Base-by-base conservation (phyloP, 495 filamentous ascomycete species). In the Talaromyces proteolyticus region DNA sequence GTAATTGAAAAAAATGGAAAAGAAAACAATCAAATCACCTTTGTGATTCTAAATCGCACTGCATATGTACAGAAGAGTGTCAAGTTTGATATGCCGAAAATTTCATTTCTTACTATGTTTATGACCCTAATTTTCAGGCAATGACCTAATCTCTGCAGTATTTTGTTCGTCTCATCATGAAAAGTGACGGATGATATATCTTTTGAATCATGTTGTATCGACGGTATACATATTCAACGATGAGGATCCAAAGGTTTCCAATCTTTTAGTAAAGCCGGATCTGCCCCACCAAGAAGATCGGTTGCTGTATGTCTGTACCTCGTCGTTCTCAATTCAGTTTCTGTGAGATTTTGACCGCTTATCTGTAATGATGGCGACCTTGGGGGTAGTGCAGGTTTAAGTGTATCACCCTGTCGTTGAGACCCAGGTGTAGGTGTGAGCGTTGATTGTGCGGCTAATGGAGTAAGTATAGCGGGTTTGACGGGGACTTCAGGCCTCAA, bases 371-470 rank as follows among this genome's bases (percentile, higher is more conserved):
- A 14, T 34, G 29, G 29, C 14, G 14, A 8, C 29, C 29, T 34
- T 14, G 29, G 29, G 14, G 29, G 29, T 34, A 34, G 14, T 14
- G 14, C 29, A 34, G 29, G 29, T 34, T 34, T 34, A 34, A 29
- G 12, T 12, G 26, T 12, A 29, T 14, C 29, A 14, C 14, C 4
- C 8, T 34, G 4, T 34, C 14, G 29, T 14, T 8, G 29, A 34
- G 62, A 64, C 7, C 61, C 38, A 0, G 68, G 68, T 41, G 71
- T 71, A 24, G 61, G 62, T 26, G 68, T 67, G 16, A 71, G 54
- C 4, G 47, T 58, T 14, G 69, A 66, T 16, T 62, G 58, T 6
- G 36, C n/a, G n/a, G n/a, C 44, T 25, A 54, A 62, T 19, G 38
- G 40, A 26, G 11, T 14, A 24, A 34, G 29, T 10, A 34, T 14